Conservation (phyloP, 371 early-diverging fungal species). For the Parasitella parasitica region DNA sequence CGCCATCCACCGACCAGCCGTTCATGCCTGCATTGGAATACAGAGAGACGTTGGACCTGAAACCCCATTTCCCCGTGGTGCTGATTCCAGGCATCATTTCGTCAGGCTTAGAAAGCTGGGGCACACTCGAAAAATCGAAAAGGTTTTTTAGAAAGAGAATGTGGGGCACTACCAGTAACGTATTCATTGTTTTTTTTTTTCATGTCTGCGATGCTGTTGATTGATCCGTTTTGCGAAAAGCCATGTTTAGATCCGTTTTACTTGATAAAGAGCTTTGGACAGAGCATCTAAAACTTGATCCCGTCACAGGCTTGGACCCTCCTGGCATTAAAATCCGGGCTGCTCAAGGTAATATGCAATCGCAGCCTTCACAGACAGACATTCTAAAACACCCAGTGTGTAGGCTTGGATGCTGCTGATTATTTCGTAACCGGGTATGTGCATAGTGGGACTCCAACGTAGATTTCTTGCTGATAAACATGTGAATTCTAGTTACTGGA, state of each 20-base stretch:
- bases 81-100: constrained; percentile 94
- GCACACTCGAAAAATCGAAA: constrained; percentile 69
- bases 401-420: constrained; percentile 89
- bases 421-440: constrained; percentile 76
- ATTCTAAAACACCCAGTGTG: no score
- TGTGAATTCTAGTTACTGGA: constrained; percentile 69
- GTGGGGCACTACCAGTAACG: constrained; percentile 86
- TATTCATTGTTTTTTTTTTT: not conserved
- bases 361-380: no score
- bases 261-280: constrained; percentile 88
- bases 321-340: constrained; percentile 83
- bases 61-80: constrained; percentile 71
- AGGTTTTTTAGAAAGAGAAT: constrained; percentile 87
- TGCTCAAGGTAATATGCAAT: constrained; percentile 78
- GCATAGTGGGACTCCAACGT: not conserved
- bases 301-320: constrained; percentile 86
- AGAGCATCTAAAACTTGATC: constrained; percentile 79
- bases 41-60: constrained; percentile 39
- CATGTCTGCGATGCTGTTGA: no score
- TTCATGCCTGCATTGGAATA: constrained; percentile 52
- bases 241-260: constrained; percentile 80
- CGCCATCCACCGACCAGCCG: constrained; percentile 43
- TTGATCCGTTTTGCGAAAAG: constrained; percentile 14
- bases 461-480: not conserved
- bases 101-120: constrained; percentile 91